These are phyloP conservation scores for Nasturtium officinale DNA, from an alignment of 345 rosid species.

Conservation along the genomic window DNA sequence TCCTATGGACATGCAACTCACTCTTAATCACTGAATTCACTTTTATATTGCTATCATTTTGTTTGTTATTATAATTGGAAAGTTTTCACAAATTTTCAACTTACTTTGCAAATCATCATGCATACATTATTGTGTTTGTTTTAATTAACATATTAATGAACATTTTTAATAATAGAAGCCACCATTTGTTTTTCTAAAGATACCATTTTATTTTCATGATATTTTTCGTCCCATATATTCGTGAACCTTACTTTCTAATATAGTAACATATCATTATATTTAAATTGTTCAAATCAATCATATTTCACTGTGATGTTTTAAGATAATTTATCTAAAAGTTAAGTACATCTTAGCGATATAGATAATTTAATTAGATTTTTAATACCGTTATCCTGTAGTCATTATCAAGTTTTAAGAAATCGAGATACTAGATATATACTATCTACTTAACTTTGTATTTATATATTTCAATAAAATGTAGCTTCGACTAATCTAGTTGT, in stretches of 20 bases:
- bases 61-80: neutral
- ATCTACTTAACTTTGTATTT: neutral
- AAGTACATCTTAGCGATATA: neutral
- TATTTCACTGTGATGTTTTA: neutral
- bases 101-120: neutral
- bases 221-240: no score
- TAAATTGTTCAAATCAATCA: neutral
- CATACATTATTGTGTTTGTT: neutral
- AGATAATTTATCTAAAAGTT: neutral
- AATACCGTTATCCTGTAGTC: neutral
- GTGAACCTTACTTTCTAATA: neutral
- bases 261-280: neutral
- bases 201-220: no score
- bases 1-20: neutral
- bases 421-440: neutral
- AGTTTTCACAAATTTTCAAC: neutral
- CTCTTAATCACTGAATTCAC: neutral
- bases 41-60: neutral
- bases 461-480: neutral
- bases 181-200: no score
- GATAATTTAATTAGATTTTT: neutral
- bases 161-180: neutral
- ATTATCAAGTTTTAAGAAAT: neutral
- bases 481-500: neutral
- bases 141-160: neutral